Evolutionary conservation across 2,329 filamentous ascomycete genomes (phyloP).

Genomic region (Trichoderma harzianum): DNA sequence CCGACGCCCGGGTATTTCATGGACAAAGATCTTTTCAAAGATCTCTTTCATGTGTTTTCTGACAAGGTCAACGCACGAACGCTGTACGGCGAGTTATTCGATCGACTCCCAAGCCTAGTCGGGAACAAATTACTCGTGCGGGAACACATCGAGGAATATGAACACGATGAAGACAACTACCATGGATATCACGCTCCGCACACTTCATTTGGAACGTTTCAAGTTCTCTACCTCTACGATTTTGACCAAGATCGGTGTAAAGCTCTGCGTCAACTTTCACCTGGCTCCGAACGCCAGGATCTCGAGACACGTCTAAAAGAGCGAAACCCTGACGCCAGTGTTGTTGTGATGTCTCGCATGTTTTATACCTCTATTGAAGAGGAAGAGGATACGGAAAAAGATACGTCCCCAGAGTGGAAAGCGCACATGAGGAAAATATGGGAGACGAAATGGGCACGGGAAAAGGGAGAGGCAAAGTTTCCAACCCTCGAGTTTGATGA

Average conservation of each 20-base stretch:
- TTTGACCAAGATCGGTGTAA: slow-evolving; percentile 1
- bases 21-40: background rate
- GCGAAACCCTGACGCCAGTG: background rate
- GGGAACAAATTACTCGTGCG: background rate
- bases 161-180: background rate
- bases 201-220: background rate
- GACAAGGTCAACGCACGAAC: background rate
- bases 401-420: background rate
- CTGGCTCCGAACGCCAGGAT: background rate
- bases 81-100: background rate
- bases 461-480: slow-evolving; percentile 4
- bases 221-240: slow-evolving; percentile 9
- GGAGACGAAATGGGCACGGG: background rate
- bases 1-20: background rate
- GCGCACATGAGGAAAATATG: background rate
- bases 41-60: slow-evolving; percentile 2
- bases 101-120: background rate
- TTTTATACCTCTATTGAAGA: background rate
- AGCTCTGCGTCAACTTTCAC: background rate
- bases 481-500: slow-evolving; percentile 3
- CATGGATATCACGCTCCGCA: background rate
- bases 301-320: background rate
- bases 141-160: background rate
- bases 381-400: background rate
- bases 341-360: slow-evolving; percentile 2